Evolutionary conservation across 2,329 filamentous ascomycete species (phyloP).

Genomic region (Hymenoscyphus occultus): DNA sequence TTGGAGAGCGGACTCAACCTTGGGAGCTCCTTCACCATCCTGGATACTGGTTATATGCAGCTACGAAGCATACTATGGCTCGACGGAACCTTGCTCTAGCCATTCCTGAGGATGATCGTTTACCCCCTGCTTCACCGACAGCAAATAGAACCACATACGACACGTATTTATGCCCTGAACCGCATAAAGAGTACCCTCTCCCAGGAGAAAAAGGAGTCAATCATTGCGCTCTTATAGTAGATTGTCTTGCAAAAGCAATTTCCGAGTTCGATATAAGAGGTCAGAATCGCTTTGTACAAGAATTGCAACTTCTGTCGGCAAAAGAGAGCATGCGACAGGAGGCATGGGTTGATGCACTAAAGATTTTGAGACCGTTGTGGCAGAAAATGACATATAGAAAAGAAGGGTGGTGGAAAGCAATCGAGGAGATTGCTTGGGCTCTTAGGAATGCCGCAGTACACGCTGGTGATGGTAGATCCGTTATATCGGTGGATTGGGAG

Average conservation of each 20-base stretch:
- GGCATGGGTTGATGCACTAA: slow-evolving; percentile 53
- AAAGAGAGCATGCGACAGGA: slow-evolving; percentile 51
- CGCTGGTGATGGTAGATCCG: slow-evolving; percentile 51
- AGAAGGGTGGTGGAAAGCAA: slow-evolving; percentile 58
- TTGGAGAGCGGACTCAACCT: slow-evolving; percentile 57
- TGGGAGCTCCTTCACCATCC: slow-evolving; percentile 65
- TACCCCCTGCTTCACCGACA: slow-evolving; percentile 47
- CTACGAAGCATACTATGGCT: slow-evolving; percentile 54
- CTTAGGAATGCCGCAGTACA: slow-evolving; percentile 55
- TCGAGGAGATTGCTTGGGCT: slow-evolving; percentile 60
- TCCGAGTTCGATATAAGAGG: slow-evolving; percentile 52
- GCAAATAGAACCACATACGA: slow-evolving; percentile 54
- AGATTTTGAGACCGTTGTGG: slow-evolving; percentile 56
- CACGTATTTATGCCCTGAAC: slow-evolving; percentile 64
- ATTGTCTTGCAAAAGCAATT: slow-evolving; percentile 50
- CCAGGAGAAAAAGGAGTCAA: slow-evolving; percentile 47
- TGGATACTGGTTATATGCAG: slow-evolving; percentile 64
- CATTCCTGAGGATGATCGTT: slow-evolving; percentile 59
- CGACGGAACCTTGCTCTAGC: slow-evolving; percentile 52
- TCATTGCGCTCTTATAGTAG: slow-evolving; percentile 54
- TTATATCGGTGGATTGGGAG: slow-evolving; percentile 64
- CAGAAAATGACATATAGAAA: slow-evolving; percentile 52
- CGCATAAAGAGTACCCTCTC: slow-evolving; percentile 57
- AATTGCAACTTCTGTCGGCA: slow-evolving; percentile 54
- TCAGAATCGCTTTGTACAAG: slow-evolving; percentile 52